These are phyloP conservation scores for Fusarium goolgardi DNA, from an alignment of 2,329 filamentous ascomycete species.

Conservation along the genomic window DNA sequence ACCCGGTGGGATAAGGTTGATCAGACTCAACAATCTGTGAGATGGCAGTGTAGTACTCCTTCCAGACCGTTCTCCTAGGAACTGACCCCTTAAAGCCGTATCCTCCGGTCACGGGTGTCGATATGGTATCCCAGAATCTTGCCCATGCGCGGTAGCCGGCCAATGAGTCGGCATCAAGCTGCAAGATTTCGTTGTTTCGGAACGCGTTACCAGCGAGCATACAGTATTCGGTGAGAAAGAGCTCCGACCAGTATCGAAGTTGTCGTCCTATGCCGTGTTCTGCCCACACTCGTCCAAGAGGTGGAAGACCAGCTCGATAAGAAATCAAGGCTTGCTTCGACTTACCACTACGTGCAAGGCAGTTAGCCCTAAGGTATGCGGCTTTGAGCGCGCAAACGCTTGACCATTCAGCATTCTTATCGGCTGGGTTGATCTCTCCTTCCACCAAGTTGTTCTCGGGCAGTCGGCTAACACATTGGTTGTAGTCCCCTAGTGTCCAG, in stretches of 20 bases:
- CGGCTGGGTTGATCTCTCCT: conserved; percentile 63
- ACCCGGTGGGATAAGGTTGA: conserved; percentile 67
- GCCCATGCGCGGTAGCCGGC: conserved; percentile 75
- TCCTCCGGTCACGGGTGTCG: conserved; percentile 62
- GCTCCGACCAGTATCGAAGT: conserved; percentile 81
- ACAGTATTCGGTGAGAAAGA: conserved; percentile 79
- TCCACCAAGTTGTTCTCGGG: conserved; percentile 70
- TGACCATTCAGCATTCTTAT: conserved; percentile 77
- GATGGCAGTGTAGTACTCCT: conserved; percentile 82
- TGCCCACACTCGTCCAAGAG: conserved; percentile 66
- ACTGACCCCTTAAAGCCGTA: conserved; percentile 69
- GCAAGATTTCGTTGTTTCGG: conserved; percentile 61
- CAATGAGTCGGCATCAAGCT: conserved; percentile 65
- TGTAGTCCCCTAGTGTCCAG: conserved; percentile 79
- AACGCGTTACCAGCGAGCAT: conserved; percentile 73
- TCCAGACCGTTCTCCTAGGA: conserved; percentile 79
- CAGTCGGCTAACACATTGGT: conserved; percentile 64
- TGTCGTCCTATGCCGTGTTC: conserved; percentile 69
- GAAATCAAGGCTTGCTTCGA: conserved; percentile 71
- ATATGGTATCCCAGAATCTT: conserved; percentile 71
- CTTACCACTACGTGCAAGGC: conserved; percentile 62
- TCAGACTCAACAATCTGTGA: conserved; percentile 79
- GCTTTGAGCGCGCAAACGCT: conserved; percentile 84
- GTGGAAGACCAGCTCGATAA: conserved; percentile 74
- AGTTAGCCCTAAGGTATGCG: conserved; percentile 79